These are phyloP conservation scores for Nigrospora osmanthi DNA, from an alignment of 2,329 filamentous ascomycete species.

Conservation along the genomic window DNA sequence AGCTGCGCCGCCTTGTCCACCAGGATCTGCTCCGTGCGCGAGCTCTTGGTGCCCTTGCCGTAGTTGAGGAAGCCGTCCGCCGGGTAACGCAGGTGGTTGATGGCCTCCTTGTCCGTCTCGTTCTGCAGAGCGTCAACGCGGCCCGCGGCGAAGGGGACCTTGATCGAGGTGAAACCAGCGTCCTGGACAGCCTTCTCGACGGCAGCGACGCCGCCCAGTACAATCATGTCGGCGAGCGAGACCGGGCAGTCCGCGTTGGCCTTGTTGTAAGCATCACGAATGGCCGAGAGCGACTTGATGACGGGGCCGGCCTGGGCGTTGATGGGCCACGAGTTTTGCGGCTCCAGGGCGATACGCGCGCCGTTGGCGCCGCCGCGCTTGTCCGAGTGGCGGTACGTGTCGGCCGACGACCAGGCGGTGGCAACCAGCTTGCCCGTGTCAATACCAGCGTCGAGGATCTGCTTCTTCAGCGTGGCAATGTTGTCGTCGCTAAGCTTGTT, in stretches of 20 bases:
- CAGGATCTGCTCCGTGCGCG: conserved; percentile 60
- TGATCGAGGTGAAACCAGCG: conserved; percentile 32
- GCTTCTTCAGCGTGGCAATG: conserved; percentile 57
- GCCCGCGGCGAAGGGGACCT: conserved; percentile 66
- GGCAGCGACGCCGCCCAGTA: conserved; percentile 63
- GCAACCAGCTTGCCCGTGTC: conserved; percentile 54
- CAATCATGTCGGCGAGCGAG: conserved; percentile 71
- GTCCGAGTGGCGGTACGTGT: conserved; percentile 67
- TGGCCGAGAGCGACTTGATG: conserved; percentile 49
- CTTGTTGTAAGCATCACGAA: conserved; percentile 61
- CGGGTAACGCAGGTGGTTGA: conserved; percentile 57
- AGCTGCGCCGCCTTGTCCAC: conserved; percentile 67
- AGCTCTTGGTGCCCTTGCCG: conserved; percentile 52
- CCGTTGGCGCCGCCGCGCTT: conserved; percentile 81
- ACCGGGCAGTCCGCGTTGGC: conserved; percentile 54
- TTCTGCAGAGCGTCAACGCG: conserved; percentile 65
- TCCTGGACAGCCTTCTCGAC: conserved; percentile 61
- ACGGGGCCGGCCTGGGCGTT: conserved; percentile 63
- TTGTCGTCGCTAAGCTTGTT: conserved; percentile 55
- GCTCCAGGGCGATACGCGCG: conserved; percentile 65
- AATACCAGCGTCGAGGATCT: conserved; percentile 57
- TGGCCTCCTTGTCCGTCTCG: conserved; percentile 60
- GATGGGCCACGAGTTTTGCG: conserved; percentile 64
- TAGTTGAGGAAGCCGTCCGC: conserved; percentile 80
- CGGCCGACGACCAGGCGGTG: conserved; percentile 62